A percentile compares a stretch with the other conserved stretches of the same genome.
These are phyloP conservation scores for Cutaneotrichosporon dermatis DNA, from an alignment of 1,284 basidiomycete species.

Conservation along the genomic window DNA sequence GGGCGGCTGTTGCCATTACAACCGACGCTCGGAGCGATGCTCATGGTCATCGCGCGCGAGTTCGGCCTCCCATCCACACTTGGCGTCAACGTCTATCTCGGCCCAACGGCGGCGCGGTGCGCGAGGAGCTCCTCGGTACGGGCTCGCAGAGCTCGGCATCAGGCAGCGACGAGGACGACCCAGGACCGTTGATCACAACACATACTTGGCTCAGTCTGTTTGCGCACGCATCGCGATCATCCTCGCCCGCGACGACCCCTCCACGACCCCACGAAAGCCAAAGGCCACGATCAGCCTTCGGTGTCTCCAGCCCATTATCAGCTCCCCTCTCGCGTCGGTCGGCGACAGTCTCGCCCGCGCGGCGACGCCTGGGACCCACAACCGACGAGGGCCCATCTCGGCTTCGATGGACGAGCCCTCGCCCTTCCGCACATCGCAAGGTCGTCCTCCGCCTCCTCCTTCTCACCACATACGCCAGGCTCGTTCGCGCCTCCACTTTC, in stretches of 20 bases:
- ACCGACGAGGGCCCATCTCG: constrained; percentile 6
- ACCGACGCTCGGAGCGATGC: constrained; percentile 43
- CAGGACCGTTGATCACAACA: constrained; percentile 35
- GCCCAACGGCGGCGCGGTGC: neutral
- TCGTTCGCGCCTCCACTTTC: constrained; percentile 9
- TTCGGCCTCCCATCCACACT: constrained; percentile 43
- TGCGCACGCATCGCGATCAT: constrained; percentile 6
- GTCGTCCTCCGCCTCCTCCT: constrained; percentile 17
- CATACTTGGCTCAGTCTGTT: constrained; percentile 40
- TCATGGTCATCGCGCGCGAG: constrained; percentile 44
- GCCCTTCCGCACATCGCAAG: constrained; percentile 9
- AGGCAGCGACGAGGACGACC: constrained; percentile 20
- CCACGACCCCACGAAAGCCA: constrained; percentile 6
- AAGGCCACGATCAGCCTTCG: constrained; percentile 4
- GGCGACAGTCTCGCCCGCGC: constrained; percentile 7
- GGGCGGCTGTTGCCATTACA: constrained; percentile 43
- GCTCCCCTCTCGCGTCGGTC: constrained; percentile 23
- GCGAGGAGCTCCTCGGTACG: neutral
- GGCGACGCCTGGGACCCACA: constrained; percentile 8
- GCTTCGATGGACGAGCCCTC: constrained; percentile 8
- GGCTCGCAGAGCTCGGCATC: neutral
- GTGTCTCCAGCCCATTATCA: constrained; percentile 8
- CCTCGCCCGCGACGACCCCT: constrained; percentile 1
- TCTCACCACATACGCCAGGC: constrained; percentile 23
- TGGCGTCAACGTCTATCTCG: constrained; percentile 43